Evolutionary conservation across 1,139 yeast genomes (phyloP).

Genomic region (Chernovozyma sophiae-reginae): DNA sequence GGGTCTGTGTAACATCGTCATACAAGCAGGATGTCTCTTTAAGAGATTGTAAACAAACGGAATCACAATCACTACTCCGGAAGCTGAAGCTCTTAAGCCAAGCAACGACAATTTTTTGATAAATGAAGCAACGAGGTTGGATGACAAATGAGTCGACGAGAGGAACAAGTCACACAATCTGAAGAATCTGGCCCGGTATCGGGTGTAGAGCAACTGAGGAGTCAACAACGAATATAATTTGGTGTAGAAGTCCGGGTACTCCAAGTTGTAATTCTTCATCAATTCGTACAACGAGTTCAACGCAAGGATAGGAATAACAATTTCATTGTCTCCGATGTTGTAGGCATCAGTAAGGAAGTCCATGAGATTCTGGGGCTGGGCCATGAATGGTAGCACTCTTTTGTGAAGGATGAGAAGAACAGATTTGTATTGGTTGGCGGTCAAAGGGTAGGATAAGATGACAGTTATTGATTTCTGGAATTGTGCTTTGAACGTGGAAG

Average conservation of each 20-base stretch:
- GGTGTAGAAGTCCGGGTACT: conserved; percentile 84
- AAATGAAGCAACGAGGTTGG: conserved; percentile 81
- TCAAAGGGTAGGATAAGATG: conserved; percentile 46
- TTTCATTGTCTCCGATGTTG: conserved; percentile 52
- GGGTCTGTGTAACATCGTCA: conserved; percentile 73
- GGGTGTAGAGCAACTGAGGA: conserved; percentile 68
- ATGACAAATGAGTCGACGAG: conserved; percentile 83
- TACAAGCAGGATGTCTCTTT: conserved; percentile 90
- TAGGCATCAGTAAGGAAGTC: conserved; percentile 91
- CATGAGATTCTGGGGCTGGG: conserved; percentile 80
- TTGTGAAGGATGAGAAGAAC: conserved; percentile 72
- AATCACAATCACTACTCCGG: conserved; percentile 80
- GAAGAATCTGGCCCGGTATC: conserved; percentile 82
- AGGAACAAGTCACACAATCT: conserved; percentile 82
- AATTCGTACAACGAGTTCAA: conserved; percentile 84
- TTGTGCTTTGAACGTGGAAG: conserved; percentile 54
- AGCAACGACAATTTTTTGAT: conserved; percentile 78
- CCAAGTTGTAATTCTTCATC: conserved; percentile 79
- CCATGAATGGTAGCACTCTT: conserved; percentile 75
- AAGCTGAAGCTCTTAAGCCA: conserved; percentile 77
- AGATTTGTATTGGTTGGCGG: conserved; percentile 63
- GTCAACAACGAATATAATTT: conserved; percentile 80
- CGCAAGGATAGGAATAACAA: conserved; percentile 69
- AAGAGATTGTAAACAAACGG: conserved; percentile 91
- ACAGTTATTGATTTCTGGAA: conserved; percentile 69